Evolutionary conservation across 139 green algal genomes (phyloP).

Genomic region (Chlamydomonas applanata): DNA sequence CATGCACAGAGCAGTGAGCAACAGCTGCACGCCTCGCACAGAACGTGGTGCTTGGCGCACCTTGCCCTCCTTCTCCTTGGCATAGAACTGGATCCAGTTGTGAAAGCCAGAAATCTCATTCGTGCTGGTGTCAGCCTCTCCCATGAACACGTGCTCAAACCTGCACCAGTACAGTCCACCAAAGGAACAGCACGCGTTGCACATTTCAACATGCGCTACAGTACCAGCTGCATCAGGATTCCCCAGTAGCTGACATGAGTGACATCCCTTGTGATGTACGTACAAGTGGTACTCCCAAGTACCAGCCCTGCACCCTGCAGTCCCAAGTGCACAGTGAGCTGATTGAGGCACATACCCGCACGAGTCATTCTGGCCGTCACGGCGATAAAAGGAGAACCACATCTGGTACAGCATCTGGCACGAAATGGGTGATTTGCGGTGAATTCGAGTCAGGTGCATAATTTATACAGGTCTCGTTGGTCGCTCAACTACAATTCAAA

Average conservation of each 20-base stretch:
- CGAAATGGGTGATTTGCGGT: too few relatives aligned
- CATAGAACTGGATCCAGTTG: slow-evolving; percentile 68
- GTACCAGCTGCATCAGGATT: background rate
- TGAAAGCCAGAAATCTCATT: slow-evolving; percentile 61
- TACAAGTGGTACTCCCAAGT: too few relatives aligned
- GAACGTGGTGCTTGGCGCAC: too few relatives aligned
- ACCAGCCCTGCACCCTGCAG: background rate
- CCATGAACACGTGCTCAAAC: slow-evolving; percentile 83
- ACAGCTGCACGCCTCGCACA: too few relatives aligned
- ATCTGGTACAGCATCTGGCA: slow-evolving; percentile 30
- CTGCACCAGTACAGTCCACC: background rate
- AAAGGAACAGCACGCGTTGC: too few relatives aligned
- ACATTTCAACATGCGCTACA: background rate
- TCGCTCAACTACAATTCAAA: too few relatives aligned
- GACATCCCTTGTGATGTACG: too few relatives aligned
- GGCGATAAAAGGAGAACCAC: slow-evolving; percentile 47
- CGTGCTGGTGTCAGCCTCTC: slow-evolving; percentile 47
- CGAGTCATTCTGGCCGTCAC: slow-evolving; percentile 47
- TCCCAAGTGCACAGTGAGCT: too few relatives aligned
- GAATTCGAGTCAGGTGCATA: too few relatives aligned
- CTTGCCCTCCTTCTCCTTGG: slow-evolving; percentile 35
- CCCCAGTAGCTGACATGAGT: too few relatives aligned
- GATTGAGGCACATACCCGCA: slow-evolving; percentile 31
- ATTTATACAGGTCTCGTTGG: too few relatives aligned
- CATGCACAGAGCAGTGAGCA: too few relatives aligned